Evolutionary conservation across 164 flowering plant genomes (phyloP).

Genomic region (Nelumbo lutea): DNA sequence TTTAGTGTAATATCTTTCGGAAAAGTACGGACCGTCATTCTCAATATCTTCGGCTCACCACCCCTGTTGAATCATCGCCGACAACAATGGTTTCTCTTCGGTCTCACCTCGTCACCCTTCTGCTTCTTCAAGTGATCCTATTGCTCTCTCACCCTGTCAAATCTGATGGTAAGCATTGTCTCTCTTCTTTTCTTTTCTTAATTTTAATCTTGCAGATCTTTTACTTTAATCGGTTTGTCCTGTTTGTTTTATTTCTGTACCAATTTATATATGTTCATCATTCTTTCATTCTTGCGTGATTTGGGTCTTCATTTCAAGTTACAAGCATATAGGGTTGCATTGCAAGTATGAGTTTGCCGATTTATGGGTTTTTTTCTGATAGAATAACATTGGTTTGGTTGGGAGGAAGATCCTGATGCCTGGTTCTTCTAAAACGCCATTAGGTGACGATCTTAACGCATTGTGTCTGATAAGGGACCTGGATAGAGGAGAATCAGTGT

Average conservation of each 20-base stretch:
- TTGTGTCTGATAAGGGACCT: no score
- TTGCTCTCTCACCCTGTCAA: slow-evolving; percentile 21
- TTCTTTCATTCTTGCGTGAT: not conserved
- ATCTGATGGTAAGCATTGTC: slow-evolving; percentile 27
- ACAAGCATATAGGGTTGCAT: not conserved
- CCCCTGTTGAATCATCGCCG: not conserved
- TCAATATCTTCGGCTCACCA: not conserved
- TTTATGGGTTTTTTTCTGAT: no score
- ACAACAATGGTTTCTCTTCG: slow-evolving; percentile 26
- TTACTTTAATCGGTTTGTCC: not conserved
- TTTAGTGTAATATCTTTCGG: not conserved
- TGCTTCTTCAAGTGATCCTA: slow-evolving; percentile 27
- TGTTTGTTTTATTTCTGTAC: not conserved
- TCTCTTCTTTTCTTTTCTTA: not conserved
- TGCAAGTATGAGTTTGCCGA: no score
- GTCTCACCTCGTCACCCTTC: slow-evolving; percentile 16
- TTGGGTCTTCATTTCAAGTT: not conserved
- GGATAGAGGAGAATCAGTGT: no score
- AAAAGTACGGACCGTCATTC: no score
- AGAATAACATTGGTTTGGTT: no score
- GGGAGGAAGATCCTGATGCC: no score
- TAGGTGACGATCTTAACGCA: no score
- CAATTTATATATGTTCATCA: not conserved
- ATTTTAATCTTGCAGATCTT: slow-evolving; percentile 1
- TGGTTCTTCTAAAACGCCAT: no score